phyloP scores from a whole-genome alignment of 2,329 filamentous ascomycete genomes.

The Neopestalotiopsis rosae region DNA sequence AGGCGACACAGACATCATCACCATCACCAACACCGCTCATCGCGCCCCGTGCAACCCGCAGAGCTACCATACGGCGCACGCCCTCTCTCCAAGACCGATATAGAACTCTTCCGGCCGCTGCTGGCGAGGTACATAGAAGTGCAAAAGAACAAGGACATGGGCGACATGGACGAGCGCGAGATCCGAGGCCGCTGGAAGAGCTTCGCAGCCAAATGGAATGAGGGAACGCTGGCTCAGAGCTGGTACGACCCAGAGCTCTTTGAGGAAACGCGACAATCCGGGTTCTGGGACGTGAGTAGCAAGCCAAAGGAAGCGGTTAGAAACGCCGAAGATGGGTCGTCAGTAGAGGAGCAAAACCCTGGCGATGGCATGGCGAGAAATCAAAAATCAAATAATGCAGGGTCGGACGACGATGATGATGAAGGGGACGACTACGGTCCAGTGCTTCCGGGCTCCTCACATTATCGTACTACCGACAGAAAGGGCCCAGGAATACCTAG shows the following conservation, averaged over 20 bases:
- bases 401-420: slow-evolving; percentile 43
- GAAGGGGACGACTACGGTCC: slow-evolving; percentile 67
- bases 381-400: not conserved
- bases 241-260: slow-evolving; percentile 90
- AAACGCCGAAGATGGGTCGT: too few species aligned
- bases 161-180: slow-evolving; percentile 76
- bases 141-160: slow-evolving; percentile 78
- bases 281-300: not conserved
- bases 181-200: slow-evolving; percentile 89
- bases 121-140: slow-evolving; percentile 87
- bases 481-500: slow-evolving; percentile 70
- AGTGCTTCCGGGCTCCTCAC: slow-evolving; percentile 35
- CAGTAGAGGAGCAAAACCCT: not conserved
- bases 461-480: slow-evolving; percentile 21
- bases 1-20: slow-evolving; percentile 35
- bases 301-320: not conserved
- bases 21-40: slow-evolving; percentile 31
- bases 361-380: not conserved
- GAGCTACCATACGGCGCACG: slow-evolving; percentile 70
- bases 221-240: slow-evolving; percentile 81
- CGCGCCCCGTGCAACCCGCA: slow-evolving; percentile 18
- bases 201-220: slow-evolving; percentile 91
- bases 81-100: slow-evolving; percentile 71
- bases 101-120: slow-evolving; percentile 69
- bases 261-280: slow-evolving; percentile 25